Evolutionary conservation across 768 basidiomycete species (phyloP).

Genomic region (Trametes sanguinea): DNA sequence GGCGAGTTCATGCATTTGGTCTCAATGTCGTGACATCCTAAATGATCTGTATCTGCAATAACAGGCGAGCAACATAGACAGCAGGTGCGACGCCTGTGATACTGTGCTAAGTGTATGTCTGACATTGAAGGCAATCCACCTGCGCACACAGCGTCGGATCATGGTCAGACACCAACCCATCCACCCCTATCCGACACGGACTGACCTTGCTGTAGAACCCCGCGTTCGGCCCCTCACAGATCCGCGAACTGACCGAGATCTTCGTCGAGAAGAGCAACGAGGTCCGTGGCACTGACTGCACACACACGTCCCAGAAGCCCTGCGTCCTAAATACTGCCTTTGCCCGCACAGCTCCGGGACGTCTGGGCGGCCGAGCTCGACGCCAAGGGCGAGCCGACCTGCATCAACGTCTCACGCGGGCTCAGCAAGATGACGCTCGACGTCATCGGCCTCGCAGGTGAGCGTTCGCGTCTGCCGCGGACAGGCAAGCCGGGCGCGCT

Average conservation of each 20-base stretch:
- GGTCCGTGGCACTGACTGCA: slow-evolving; percentile 32
- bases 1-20: slow-evolving; percentile 21
- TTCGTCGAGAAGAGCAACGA: slow-evolving; percentile 57
- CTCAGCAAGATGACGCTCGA: slow-evolving; percentile 41
- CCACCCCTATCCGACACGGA: too few species aligned
- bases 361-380: slow-evolving; percentile 33
- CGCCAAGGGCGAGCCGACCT: slow-evolving; percentile 24
- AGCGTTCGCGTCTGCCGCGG: background rate
- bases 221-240: slow-evolving; percentile 62
- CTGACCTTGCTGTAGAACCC: slow-evolving; percentile 47
- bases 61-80: slow-evolving; percentile 40
- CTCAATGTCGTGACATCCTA: background rate
- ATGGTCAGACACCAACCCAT: slow-evolving; percentile 28
- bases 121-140: too few species aligned
- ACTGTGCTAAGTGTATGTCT: background rate
- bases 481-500: too few species aligned
- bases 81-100: slow-evolving; percentile 32
- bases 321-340: too few species aligned
- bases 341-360: slow-evolving; percentile 23
- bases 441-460: slow-evolving; percentile 45
- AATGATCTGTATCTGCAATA: too few species aligned
- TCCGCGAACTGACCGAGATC: slow-evolving; percentile 56
- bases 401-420: slow-evolving; percentile 38
- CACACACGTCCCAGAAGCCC: too few species aligned
- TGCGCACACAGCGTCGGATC: slow-evolving; percentile 23